These are phyloP conservation scores for Trametes punicea DNA, from an alignment of 768 basidiomycete genomes.

Conservation along the genomic window DNA sequence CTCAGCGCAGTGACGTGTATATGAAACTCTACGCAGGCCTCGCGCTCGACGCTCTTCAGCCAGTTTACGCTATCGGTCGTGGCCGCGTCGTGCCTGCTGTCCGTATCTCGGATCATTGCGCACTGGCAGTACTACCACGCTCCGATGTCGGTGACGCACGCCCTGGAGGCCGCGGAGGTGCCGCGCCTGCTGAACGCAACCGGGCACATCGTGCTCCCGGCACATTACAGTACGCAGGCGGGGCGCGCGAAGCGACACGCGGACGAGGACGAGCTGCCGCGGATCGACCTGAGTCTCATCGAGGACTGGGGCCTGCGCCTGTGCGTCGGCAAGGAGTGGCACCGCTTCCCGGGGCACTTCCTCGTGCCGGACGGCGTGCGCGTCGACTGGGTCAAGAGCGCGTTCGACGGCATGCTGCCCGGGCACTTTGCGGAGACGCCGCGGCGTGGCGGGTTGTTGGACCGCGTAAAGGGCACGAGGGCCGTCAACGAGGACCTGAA, in stretches of 20 bases:
- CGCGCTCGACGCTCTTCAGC: slow-evolving; percentile 71
- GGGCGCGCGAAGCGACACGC: slow-evolving; percentile 21
- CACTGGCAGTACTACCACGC: slow-evolving; percentile 89
- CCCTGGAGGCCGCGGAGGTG: slow-evolving; percentile 75
- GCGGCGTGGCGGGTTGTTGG: slow-evolving; percentile 35
- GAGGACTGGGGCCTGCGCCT: slow-evolving; percentile 67
- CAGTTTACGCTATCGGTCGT: slow-evolving; percentile 71
- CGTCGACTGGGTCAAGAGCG: slow-evolving; percentile 89
- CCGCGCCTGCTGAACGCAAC: slow-evolving; percentile 77
- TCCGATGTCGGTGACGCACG: slow-evolving; percentile 66
- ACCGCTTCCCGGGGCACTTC: slow-evolving; percentile 90
- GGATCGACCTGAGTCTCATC: slow-evolving; percentile 67
- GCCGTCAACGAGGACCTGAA: slow-evolving; percentile 68
- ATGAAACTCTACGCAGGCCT: slow-evolving; percentile 53
- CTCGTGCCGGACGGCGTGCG: slow-evolving; percentile 79
- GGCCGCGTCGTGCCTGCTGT: slow-evolving; percentile 62
- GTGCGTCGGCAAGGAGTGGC: slow-evolving; percentile 95
- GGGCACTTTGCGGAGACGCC: slow-evolving; percentile 61
- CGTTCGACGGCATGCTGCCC: slow-evolving; percentile 87
- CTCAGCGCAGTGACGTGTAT: neutral
- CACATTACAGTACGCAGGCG: slow-evolving; percentile 22
- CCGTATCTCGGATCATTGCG: slow-evolving; percentile 76
- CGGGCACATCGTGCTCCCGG: slow-evolving; percentile 54
- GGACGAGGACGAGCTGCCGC: slow-evolving; percentile 37
- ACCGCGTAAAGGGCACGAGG: slow-evolving; percentile 62